Conservation (phyloP, 2,329 filamentous ascomycete species). For the Fonsecaea pugnacius region DNA sequence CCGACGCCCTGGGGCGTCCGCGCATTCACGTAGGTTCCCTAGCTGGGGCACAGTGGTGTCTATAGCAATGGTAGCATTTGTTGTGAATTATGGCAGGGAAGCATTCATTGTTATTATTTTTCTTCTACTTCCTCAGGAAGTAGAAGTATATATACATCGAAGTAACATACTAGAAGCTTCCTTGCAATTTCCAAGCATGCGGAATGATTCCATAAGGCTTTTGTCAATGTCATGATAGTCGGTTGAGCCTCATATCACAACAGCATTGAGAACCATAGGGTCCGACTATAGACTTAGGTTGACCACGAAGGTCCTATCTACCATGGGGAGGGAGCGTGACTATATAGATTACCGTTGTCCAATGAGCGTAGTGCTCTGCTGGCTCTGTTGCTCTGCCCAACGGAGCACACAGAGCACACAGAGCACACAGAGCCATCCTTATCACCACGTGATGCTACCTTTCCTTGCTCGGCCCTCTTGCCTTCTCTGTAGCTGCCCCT, state of each 20-base stretch:
- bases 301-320: conserved; percentile 10
- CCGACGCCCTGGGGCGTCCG: conserved; percentile 5
- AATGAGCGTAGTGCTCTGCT: no score
- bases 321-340: not conserved
- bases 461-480: no score
- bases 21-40: conserved; percentile 9
- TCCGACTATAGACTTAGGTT: conserved; percentile 11
- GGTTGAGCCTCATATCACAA: conserved; percentile 13
- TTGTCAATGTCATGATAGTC: not conserved
- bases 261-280: conserved; percentile 10
- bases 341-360: not conserved
- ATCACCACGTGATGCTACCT: no score
- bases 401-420: no score
- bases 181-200: conserved; percentile 5
- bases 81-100: conserved; percentile 48
- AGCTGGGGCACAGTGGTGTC: conserved; percentile 10
- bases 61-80: conserved; percentile 4
- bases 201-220: conserved; percentile 8
- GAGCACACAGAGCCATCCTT: no score
- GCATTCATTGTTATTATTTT: not conserved
- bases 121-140: no score
- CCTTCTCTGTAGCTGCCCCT: no score
- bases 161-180: conserved; percentile 3
- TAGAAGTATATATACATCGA: not conserved
- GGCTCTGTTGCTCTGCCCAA: no score